Base-by-base conservation (phyloP, 1,139 yeast species). In the Protomyces lactucae-debilis region DNA sequence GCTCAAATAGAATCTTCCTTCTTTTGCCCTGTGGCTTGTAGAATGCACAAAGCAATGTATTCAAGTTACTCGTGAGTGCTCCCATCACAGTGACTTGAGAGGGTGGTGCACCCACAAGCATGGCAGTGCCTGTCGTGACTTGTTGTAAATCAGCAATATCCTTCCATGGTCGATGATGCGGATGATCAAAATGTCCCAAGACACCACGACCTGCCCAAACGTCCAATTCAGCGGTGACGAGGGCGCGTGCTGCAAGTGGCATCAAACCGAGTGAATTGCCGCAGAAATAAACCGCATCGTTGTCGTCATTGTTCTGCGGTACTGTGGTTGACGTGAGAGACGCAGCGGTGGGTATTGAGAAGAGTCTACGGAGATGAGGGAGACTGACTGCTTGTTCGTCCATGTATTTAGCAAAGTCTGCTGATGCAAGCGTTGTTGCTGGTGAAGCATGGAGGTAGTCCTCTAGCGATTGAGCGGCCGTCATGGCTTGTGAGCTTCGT, bases 261-360 rank as follows among this genome's bases (percentile, higher is more conserved):
- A 90, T 88, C 66, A 92, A 77, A 0, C 98, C 98, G 8, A 92
- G 81, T 8, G 97, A 90, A 76, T 92, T 91, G 4, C 98, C 98
- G 75, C 96, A 89, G 63, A 92, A 78, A 73, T 92, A 88, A 37
- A 84, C 79, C 1, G 52, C 35, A 4, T 37, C 56, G 4, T 16
- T 40, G 9, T 16, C 35, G 6, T 3, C 3, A 0, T 14, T 8
- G 8, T 12, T 9, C 2, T 14, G 23, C 12, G 37, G 48, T 3
- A 43, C 8, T 18, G 48, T 43, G 23, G 48, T 21, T 1, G 57
- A 16, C n/a, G 32, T 8, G 23, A 59, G 52, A 6, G 63, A 51
- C 4, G 28, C 25, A 10, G 37, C 25, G 4, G 56, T 52, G n/a
- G 63, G 63, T 32, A 40, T 40, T 6, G 28, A 23, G 21, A 59